phyloP scores from a whole-genome alignment of 2,329 filamentous ascomycete genomes.

The Alternaria angustiovoidea region DNA sequence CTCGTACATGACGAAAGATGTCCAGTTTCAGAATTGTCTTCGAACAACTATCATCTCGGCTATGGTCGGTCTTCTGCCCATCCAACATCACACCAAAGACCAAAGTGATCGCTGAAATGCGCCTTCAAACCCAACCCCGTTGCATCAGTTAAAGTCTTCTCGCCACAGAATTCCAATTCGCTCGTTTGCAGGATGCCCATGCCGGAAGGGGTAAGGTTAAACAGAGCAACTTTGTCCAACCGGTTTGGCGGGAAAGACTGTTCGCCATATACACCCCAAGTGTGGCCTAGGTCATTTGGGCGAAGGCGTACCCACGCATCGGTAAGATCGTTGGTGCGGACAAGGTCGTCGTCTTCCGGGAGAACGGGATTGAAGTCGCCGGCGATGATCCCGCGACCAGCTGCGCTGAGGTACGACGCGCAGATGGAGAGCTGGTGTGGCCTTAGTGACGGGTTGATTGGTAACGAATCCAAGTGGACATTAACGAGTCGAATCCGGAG shows the following conservation, averaged over 20 bases:
- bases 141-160: background rate
- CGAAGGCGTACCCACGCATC: conserved; percentile 7
- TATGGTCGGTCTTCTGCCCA: conserved; percentile 6
- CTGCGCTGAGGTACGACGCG: conserved; percentile 2
- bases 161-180: background rate
- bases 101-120: conserved; percentile 14
- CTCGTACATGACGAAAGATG: no score
- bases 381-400: conserved; percentile 5
- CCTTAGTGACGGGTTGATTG: conserved; percentile 14
- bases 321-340: background rate
- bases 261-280: conserved; percentile 13
- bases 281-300: conserved; percentile 1
- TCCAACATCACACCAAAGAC: conserved; percentile 2
- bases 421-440: conserved; percentile 1
- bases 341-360: conserved; percentile 8
- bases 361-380: conserved; percentile 12
- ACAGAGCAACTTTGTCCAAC: conserved; percentile 8
- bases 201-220: background rate
- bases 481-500: conserved; percentile 6
- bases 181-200: conserved; percentile 9
- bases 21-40: background rate
- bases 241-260: conserved; percentile 6
- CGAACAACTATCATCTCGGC: background rate
- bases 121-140: background rate
- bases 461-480: conserved; percentile 8